Evolutionary conservation across 371 early-diverging fungal species (phyloP), one percentile per base, ranked within the genome.

Genomic region (Mucor saturninus): DNA sequence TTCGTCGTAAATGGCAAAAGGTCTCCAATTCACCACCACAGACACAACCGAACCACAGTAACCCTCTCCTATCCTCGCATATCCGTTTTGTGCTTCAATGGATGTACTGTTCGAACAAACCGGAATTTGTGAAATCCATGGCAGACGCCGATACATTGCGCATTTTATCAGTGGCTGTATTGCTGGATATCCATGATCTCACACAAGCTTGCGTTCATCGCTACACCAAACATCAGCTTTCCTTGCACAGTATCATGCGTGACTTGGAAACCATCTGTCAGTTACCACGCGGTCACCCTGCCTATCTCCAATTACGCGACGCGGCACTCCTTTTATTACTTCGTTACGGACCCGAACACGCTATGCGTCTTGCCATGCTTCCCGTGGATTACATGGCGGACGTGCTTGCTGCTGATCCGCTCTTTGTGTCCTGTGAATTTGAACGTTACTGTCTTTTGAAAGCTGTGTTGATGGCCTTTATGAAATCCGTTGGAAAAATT

Each of bases 301-400:
- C 75, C 2, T 81, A 81, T 56, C 61, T 75, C 2, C 72, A 69
- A 31, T 54, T 81, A 15, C 67, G 79, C 1, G 79, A 81, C 28
- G 81, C 81, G 26, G 64, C 78, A 0, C 50, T 81, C 2, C 52
- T 77, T 21, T 55, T 81, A 5, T 43, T 81, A 28, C 64, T 81
- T 45, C 71, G 81, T 3, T 61, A 68, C 32, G 81, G 81, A 0
- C 73, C 81, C 14, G 68, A 75, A n/a, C 37, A 78, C 11, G 68
- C 81, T 0, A 56, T 56, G 1, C 59, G 61, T 1, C 53, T 81
- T 5, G 73, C 77, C 6, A 61, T 65, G 39, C 57, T 81, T 14
- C 81, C 81, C 0, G 75, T 72, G 3, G 79, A 81, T 50, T 81
- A 78, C 50, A 76, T 81, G 79, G 77, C 79, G 0, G 81, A 81